Evolutionary conservation across 495 filamentous ascomycete genomes (phyloP), one percentile per base, ranked within the genome.

Genomic region (Xylaria palmicola): DNA sequence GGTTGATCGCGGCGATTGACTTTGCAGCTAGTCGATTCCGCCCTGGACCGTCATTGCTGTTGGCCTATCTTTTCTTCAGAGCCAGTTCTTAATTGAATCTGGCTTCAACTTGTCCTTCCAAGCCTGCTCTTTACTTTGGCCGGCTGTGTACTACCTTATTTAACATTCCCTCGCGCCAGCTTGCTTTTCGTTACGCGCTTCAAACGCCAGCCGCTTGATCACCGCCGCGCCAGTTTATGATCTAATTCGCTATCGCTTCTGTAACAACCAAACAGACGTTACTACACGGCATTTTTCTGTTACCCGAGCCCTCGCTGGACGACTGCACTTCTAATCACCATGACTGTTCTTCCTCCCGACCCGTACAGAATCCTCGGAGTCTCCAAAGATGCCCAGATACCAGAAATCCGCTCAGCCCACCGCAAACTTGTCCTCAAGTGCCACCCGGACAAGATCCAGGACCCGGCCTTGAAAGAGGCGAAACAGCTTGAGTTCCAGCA

Each of bases 361-460:
- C 93, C 92, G 27, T 98, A 98, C 82, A 84, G 82, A 56, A 78
- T 85, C 15, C 84, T 98, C 39, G 90, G 91, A 44, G 82, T 98
- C 44, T 66, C 87, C 40, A 89, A 86, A 68, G 85, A 90, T 72
- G 91, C 91, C 40, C 82, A 88, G 51, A 74, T 88, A 20, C 67
- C 86, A 24, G 85, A 87, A 60, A 93, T 98, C 71, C 87, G 91
- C 62, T 79, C 82, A 47, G 88, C 91, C 17, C 89, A 97, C 78
- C 89, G 91, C 62, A 98, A 96, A 75, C 88, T 97, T 24, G 93
- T 91, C 54, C 84, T 98, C 58, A 92, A 91, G 76, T 93, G 87
- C 71, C 94, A 98, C 71, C 94, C 94, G 32, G 94, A 98, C 81
- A 98, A 98, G 79, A 85, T 97, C 50, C 85, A 91, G 67, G 78